phyloP scores from a whole-genome alignment of 78 protist genomes.

The Pigoraptor vietnamica region DNA sequence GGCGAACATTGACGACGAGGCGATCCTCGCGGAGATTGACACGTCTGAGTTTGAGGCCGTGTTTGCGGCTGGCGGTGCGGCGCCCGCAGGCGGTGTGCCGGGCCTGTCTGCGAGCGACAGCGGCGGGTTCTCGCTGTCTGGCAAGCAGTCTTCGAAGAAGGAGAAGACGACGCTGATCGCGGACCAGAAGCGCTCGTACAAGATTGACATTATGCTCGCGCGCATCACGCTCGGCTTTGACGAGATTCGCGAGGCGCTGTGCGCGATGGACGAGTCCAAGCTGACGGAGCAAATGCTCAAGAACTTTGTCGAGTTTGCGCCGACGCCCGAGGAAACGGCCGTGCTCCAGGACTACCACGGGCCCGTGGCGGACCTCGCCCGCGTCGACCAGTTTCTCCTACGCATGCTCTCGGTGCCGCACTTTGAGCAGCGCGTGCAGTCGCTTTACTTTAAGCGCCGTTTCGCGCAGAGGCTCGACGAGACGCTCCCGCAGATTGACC shows the following conservation, averaged over 20 bases:
- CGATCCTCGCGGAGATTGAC: neutral
- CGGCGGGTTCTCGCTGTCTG: neutral
- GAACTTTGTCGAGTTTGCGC: neutral
- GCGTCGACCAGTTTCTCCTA: neutral
- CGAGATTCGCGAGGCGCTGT: neutral
- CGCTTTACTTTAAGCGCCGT: neutral
- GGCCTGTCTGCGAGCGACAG: neutral
- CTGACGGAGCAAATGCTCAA: neutral
- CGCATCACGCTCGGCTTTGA: neutral
- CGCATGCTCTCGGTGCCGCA: neutral
- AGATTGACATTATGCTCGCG: neutral
- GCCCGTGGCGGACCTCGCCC: neutral
- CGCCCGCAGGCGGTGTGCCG: neutral
- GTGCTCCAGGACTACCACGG: neutral
- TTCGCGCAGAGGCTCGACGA: neutral
- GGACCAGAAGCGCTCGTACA: neutral
- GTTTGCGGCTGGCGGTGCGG: neutral
- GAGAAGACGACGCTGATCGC: neutral
- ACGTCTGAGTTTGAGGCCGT: neutral
- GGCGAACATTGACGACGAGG: conserved; percentile 12
- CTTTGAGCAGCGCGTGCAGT: neutral
- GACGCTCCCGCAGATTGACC: neutral
- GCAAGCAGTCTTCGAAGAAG: neutral
- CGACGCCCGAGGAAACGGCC: neutral
- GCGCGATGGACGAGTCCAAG: neutral